A percentile compares a stretch with the other conserved stretches of the same genome.
These are phyloP conservation scores for Globisporangium paroecandrum DNA, from an alignment of 352 stramenopile species.

Conservation along the genomic window DNA sequence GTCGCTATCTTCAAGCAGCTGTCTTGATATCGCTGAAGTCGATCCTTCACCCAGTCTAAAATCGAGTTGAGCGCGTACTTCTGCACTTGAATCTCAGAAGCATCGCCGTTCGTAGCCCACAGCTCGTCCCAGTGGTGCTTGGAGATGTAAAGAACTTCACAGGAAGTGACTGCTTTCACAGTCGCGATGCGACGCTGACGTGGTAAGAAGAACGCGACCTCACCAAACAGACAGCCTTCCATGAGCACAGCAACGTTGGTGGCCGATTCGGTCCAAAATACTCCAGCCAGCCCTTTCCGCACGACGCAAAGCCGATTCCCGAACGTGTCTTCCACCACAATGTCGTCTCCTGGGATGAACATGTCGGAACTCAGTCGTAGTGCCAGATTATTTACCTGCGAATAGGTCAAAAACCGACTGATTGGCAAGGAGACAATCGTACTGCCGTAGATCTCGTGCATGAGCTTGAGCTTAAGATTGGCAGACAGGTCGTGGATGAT, in stretches of 20 bases:
- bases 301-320: conserved; percentile 59
- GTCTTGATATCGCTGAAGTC: conserved; percentile 40
- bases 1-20: conserved; percentile 31
- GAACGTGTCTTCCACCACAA: conserved; percentile 54
- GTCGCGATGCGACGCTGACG: conserved; percentile 55
- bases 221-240: conserved; percentile 61
- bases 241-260: conserved; percentile 57
- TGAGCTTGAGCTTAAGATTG: conserved; percentile 68
- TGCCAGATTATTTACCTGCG: conserved; percentile 67
- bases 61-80: conserved; percentile 56
- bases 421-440: conserved; percentile 49
- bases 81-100: conserved; percentile 43
- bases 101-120: conserved; percentile 34
- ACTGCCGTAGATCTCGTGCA: conserved; percentile 68
- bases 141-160: conserved; percentile 59
- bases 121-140: conserved; percentile 64
- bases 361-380: conserved; percentile 57
- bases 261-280: conserved; percentile 49
- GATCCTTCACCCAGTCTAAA: conserved; percentile 48
- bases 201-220: conserved; percentile 66
- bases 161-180: conserved; percentile 54
- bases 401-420: conserved; percentile 47
- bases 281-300: conserved; percentile 44
- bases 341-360: conserved; percentile 67
- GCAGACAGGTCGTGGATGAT: conserved; percentile 59